A percentile compares a stretch with the other conserved stretches of the same genome.
phyloP scores from a whole-genome alignment of 1,139 yeast genomes.

The Sugiyamaella paludigena region DNA sequence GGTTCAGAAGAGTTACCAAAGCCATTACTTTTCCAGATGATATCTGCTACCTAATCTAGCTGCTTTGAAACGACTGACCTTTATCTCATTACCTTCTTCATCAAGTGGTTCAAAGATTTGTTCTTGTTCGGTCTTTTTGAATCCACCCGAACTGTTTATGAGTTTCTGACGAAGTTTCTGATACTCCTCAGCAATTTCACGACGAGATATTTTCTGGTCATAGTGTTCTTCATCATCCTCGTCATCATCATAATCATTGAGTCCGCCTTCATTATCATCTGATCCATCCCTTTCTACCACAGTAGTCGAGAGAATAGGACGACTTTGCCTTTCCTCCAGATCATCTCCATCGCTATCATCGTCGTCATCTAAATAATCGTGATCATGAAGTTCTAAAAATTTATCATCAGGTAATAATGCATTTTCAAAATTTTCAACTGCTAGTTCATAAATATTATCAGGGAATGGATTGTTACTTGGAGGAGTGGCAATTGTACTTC shows the following conservation, averaged over 20 bases:
- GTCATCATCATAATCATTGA: constrained; percentile 17
- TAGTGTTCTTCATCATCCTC: constrained; percentile 23
- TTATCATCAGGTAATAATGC: constrained; percentile 38
- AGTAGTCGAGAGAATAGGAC: constrained; percentile 9
- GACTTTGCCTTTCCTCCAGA: constrained; percentile 22
- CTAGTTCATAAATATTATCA: constrained; percentile 26
- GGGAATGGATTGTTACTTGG: constrained; percentile 5
- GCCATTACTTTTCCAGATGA: background rate
- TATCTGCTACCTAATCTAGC: constrained; percentile 7
- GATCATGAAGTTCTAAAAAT: constrained; percentile 32
- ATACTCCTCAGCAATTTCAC: constrained; percentile 53
- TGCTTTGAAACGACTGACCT: constrained; percentile 16
- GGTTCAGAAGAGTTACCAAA: no score
- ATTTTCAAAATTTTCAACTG: constrained; percentile 31
- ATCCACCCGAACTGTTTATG: constrained; percentile 51
- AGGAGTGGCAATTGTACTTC: background rate
- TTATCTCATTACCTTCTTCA: constrained; percentile 62
- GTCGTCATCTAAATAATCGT: constrained; percentile 15
- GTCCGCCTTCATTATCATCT: constrained; percentile 3
- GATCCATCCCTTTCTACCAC: constrained; percentile 16
- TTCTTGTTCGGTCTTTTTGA: constrained; percentile 47
- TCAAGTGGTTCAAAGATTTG: constrained; percentile 70
- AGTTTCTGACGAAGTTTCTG: constrained; percentile 55
- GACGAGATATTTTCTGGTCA: constrained; percentile 25
- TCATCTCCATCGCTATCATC: constrained; percentile 13